Evolutionary conservation across 805 yeast genomes (phyloP).

Genomic region (Clavispora santaluciae): DNA sequence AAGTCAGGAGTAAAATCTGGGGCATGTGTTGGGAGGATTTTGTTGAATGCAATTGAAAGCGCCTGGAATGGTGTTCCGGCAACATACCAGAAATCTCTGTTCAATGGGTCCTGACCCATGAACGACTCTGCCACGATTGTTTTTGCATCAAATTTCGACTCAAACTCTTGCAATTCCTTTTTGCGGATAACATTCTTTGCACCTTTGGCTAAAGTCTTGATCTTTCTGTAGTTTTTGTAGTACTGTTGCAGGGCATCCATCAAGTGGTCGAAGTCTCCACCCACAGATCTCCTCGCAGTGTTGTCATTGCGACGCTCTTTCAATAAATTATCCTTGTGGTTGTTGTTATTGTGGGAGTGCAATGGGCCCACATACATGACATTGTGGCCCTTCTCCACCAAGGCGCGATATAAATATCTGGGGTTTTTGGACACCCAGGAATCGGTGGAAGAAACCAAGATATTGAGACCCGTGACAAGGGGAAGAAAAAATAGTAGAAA

Average conservation of each 20-base stretch:
- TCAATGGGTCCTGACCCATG: conserved; percentile 34
- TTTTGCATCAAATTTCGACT: background rate
- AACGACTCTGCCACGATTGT: conserved; percentile 4
- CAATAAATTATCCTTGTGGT: background rate
- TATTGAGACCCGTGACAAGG: conserved; percentile 19
- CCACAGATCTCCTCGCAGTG: background rate
- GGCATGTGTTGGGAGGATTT: conserved; percentile 22
- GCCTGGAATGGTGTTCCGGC: conserved; percentile 23
- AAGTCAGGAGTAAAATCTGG: conserved; percentile 27
- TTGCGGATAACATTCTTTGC: conserved; percentile 18
- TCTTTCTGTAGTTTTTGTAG: conserved; percentile 16
- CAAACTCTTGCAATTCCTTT: conserved; percentile 1
- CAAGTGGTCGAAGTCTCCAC: conserved; percentile 33
- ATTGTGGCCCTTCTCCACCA: conserved; percentile 26
- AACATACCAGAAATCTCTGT: conserved; percentile 30
- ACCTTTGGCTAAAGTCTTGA: conserved; percentile 12
- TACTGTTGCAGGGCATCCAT: conserved; percentile 28
- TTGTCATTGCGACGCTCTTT: background rate
- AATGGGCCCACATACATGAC: conserved; percentile 32
- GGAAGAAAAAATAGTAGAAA: conserved; percentile 2
- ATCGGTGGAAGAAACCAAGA: conserved; percentile 29
- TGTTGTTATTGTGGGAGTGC: conserved; percentile 7
- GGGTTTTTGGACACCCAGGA: conserved; percentile 36
- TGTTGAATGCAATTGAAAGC: conserved; percentile 22
- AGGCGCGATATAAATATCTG: conserved; percentile 23